Base-by-base conservation (phyloP, 331 rosid species). In the Stylosanthes scabra region DNA sequence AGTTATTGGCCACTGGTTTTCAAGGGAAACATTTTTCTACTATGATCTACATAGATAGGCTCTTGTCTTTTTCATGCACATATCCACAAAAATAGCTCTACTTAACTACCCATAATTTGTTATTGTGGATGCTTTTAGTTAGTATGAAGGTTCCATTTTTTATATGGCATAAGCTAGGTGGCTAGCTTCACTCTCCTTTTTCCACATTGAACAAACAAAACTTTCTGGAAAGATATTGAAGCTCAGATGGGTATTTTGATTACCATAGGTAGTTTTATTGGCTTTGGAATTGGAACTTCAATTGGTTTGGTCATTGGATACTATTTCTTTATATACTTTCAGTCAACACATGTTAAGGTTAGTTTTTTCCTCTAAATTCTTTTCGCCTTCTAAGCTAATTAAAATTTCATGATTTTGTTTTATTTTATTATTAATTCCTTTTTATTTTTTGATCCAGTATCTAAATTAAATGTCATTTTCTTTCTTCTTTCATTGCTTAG, bases 211-310 rank as follows among this genome's bases (percentile, higher is more conserved):
- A 42, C 59, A 10, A 0, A 64, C 14, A 50, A 59, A 59, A 8
- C 5, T 62, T 46, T 66, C 57, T n/a, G n/a, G n/a, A n/a, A n/a
- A n/a, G n/a, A n/a, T n/a, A n/a, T n/a, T n/a, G n/a, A n/a, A 25
- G 74, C 81, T 6, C 51, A 40, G 89, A 93, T 93, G 97, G 92
- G 98, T 15, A 40, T 93, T 71, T 52, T 87, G 49, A 87, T 90
- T 68, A 66, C 82, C 29, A 73, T 90, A 49, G 50, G 81, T 72
- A 83, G 90, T 28, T 56, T 80, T 25, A 76, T 76, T 40, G 98
- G 97, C 11, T 87, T 93, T 82, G 98, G 98, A 70, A 39, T 93
- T 28, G 98, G 98, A 75, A 87, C 88, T 59, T 84, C 97, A 25
- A 46, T 85, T 84, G 98, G 98, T 52, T 45, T 93, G 39, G 82